These are phyloP conservation scores for Termitomyces heimii DNA, from an alignment of 768 basidiomycete genomes.

Conservation along the genomic window DNA sequence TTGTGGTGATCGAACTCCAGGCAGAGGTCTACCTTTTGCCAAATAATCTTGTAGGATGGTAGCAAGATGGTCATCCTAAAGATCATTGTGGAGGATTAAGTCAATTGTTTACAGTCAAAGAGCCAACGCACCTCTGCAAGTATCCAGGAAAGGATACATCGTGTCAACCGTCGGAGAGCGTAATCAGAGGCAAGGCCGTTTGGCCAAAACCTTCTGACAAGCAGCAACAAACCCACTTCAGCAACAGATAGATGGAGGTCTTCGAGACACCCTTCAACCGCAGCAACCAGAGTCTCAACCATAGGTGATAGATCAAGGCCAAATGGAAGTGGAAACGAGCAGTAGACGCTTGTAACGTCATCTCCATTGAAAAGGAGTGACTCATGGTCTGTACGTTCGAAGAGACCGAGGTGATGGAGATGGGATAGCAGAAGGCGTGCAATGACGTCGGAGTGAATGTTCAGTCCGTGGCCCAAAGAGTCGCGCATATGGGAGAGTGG, in stretches of 20 bases:
- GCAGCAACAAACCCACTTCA: slow-evolving; percentile 65
- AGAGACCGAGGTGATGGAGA: slow-evolving; percentile 56
- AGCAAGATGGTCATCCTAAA: slow-evolving; percentile 62
- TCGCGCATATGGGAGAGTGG: slow-evolving; percentile 55
- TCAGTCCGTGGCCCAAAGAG: slow-evolving; percentile 53
- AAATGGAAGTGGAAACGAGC: slow-evolving; percentile 63
- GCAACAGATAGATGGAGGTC: slow-evolving; percentile 71
- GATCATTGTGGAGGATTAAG: background rate
- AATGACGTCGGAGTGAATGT: slow-evolving; percentile 46
- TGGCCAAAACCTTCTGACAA: slow-evolving; percentile 71
- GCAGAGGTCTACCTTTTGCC: slow-evolving; percentile 48
- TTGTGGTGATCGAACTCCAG: slow-evolving; percentile 50
- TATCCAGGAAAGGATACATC: slow-evolving; percentile 62
- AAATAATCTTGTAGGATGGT: slow-evolving; percentile 64
- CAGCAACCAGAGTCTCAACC: slow-evolving; percentile 66
- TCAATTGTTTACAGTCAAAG: background rate
- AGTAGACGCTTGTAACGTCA: slow-evolving; percentile 29
- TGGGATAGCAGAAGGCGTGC: slow-evolving; percentile 52
- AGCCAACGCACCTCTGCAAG: slow-evolving; percentile 50
- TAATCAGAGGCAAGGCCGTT: slow-evolving; percentile 69
- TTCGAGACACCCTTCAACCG: slow-evolving; percentile 64
- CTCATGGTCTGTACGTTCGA: slow-evolving; percentile 39
- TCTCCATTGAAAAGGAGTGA: slow-evolving; percentile 31
- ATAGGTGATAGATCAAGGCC: slow-evolving; percentile 66
- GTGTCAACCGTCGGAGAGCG: slow-evolving; percentile 54